Base-by-base conservation (phyloP, 2,329 filamentous ascomycete genomes). In the Cordyceps javanica region DNA sequence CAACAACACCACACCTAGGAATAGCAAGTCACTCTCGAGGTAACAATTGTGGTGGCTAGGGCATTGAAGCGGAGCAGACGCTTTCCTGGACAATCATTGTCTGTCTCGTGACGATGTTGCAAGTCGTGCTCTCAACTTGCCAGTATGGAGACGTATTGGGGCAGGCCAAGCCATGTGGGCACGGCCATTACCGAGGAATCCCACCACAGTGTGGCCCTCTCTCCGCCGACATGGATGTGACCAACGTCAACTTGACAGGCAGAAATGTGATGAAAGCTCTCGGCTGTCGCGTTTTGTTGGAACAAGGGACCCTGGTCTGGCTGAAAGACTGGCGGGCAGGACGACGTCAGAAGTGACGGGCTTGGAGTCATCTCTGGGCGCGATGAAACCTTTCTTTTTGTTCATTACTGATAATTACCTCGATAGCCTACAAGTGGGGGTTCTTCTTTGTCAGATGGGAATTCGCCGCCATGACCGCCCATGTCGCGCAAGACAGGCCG, bases 151-250 rank as follows among this genome's bases (percentile, higher is more conserved):
- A 46, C 19, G 44, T 32, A 19, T 36, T 46, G 25, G 26, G 28
- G 38, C 28, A 19, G 25, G 26, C 19, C 30, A 19, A 16, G 52
- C 23, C 41, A 45, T 26, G 51, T 55, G 52, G 52, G 41, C 52
- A 55, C 41, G 39, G 52, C 52, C 52, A 55, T 45, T 55, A 46
- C 52, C 52, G 41, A 55, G 28, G 19, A 46, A 26, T 45, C 39
- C 51, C 38, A 26, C 21, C 13, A 25, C 23, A n/a, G 26, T 32
- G 32, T 42, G n/a, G 26, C 26, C 21, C 4, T 44, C 28, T 7
- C 23, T 23, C 23, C 14, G 45, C 11, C n/a, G 32, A 38, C 48
- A 25, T n/a, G 34, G 46, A 25, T 50, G 16, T 36, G 32, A 13
- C 16, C 1, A 8, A 7, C 14, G 2, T 46, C 45, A 34, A 11